Evolutionary conservation across 2,329 filamentous ascomycete genomes (phyloP), one percentile per base, ranked within the genome.

Genomic region (Pseudocercospora cruenta): DNA sequence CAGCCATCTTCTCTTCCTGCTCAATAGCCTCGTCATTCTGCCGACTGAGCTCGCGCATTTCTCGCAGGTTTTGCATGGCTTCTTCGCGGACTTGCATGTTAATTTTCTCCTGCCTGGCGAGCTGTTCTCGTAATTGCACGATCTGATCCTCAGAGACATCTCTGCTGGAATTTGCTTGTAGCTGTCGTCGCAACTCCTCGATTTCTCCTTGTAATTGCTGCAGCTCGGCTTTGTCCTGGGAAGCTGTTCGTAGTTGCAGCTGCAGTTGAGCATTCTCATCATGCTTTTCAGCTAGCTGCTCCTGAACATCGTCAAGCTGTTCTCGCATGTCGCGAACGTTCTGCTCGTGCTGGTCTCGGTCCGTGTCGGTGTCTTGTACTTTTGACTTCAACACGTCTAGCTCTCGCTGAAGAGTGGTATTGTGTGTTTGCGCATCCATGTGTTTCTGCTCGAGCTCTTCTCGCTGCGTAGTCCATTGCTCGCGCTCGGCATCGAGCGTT

Each of bases 11-110:
- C 60, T 93, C 88, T 78, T 98, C 94, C 71, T 90, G 90, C 71
- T 96, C 93, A 78, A 92, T 90, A 6, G 90, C 89, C 10, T 89
- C 85, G 69, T 88, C 89, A 73, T 91, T 95, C 71, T 93, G 90
- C 70, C 93, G 86, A 4, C 94, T 96, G 55, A 98, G 85, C 54
- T 87, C 83, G 69, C 92, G 89, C 95, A 98, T 99, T 79, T 99
- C 95, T 68, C 87, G 85, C 51, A 99, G 80, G 76, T 94, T 97
- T 58, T 89, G 86, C 64, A 92, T 89, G 0, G 94, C 93, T 80
- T 97, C 92, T 62, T 86, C 87, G 24, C 92, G 88, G 33, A 97
- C 95, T 74, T 97, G 91, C 67, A 96, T 91, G 0, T 93, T 96
- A 1, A 95, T 86, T 64, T 90, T 86, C 71, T 93, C 90, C 77